Conservation (phyloP, 1,284 basidiomycete species). For the Ceratobasidium sp. region DNA sequence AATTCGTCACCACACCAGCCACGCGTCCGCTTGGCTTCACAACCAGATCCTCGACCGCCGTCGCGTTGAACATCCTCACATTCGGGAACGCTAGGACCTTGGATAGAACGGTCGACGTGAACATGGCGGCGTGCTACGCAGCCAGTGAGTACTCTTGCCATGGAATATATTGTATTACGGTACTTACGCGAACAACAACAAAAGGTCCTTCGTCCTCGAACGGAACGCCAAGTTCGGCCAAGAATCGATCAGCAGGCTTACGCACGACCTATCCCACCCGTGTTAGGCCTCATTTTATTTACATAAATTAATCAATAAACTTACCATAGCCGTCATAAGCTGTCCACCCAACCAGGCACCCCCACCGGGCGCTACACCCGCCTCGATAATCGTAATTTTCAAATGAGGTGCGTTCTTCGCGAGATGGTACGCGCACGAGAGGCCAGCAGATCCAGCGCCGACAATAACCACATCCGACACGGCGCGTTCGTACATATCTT, state of each 20-base stretch:
- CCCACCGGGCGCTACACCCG: conserved; percentile 68
- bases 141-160: neutral
- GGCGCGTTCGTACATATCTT: conserved; percentile 77
- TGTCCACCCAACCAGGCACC: conserved; percentile 84
- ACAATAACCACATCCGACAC: conserved; percentile 75
- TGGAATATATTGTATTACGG: no score
- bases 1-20: conserved; percentile 88
- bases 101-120: conserved; percentile 83
- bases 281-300: neutral
- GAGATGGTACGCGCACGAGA: conserved; percentile 70
- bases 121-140: conserved; percentile 77
- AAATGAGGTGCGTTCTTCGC: conserved; percentile 69
- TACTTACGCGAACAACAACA: conserved; percentile 69
- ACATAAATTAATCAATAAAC: conserved; percentile 4
- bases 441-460: conserved; percentile 67
- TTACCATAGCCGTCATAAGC: conserved; percentile 85
- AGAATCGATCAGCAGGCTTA: conserved; percentile 83
- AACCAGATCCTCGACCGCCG: conserved; percentile 82
- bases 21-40: conserved; percentile 79
- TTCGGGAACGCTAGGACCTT: conserved; percentile 81
- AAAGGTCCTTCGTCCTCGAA: conserved; percentile 87
- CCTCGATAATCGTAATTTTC: conserved; percentile 69
- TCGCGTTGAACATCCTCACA: conserved; percentile 81
- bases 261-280: conserved; percentile 70
- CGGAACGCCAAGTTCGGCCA: conserved; percentile 78